Evolutionary conservation across 352 stramenopile genomes (phyloP), one percentile per base, ranked within the genome.

Genomic region (Pythium sp.): DNA sequence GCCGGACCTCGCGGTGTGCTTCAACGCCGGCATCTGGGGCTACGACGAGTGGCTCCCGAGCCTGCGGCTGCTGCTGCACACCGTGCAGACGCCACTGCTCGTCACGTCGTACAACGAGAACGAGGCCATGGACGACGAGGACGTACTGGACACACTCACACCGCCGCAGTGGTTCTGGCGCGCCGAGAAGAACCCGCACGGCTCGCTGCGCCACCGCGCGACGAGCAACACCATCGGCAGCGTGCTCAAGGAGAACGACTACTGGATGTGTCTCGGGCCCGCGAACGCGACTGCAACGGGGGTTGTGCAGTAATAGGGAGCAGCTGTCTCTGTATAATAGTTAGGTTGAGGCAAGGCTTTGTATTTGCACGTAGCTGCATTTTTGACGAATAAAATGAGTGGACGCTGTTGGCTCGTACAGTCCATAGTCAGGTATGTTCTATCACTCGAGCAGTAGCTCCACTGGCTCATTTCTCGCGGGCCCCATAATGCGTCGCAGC

Each of bases 1-100:
- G 7, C 83, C 88, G 4, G 79, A 92, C 61, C 73, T 93, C 6
- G 77, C 80, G 1, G 82, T 93, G 47, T 93, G 84, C 65, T 96
- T 95, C 64, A 95, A 96, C 56, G 89, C 89, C 15, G 89, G 89
- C 5, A 84, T 96, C 30, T 96, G 89, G 89, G 89, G 89, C 47
- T 96, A 96, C 68, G 86, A 96, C 68, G 77, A 93, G 67, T 96
- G 89, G 89, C 62, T 91, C 9, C 87, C 87, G 24, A 88, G 87
- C 22, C 78, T 96, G 26, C 65, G 67, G 57, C 68, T 90, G 47
- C 80, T 95, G 60, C 75, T 94, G 51, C 69, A 75, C 34, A 78
- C 80, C 24, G 72, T 89, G 18, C 65, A 72, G 28, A 77, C 82
- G 41, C 87, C 87, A 32, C 70, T 93, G 51, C 65, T 96, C 56